phyloP scores from a whole-genome alignment of 2,329 filamentous ascomycete genomes.

The Epicoccum nigrum region DNA sequence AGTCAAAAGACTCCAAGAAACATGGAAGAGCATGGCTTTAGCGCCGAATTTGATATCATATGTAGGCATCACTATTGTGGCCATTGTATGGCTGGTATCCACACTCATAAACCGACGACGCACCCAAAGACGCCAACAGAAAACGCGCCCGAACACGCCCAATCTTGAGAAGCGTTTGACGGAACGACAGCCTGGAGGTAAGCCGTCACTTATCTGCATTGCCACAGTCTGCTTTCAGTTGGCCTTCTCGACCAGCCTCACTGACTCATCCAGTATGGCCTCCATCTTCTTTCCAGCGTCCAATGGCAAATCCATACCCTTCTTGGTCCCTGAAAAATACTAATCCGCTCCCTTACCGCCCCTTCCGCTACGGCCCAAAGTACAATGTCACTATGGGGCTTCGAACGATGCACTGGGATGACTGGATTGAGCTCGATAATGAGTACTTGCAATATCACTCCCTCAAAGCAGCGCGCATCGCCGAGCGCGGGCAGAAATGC shows the following conservation, averaged over 20 bases:
- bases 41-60: background rate
- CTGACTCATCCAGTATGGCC: slow-evolving; percentile 56
- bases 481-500: slow-evolving; percentile 70
- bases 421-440: slow-evolving; percentile 88
- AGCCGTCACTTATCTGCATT: background rate
- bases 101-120: slow-evolving; percentile 37
- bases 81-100: slow-evolving; percentile 4
- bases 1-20: background rate
- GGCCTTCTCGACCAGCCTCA: background rate
- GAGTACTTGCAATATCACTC: slow-evolving; percentile 75
- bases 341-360: slow-evolving; percentile 76
- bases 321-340: slow-evolving; percentile 72
- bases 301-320: slow-evolving; percentile 66
- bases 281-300: slow-evolving; percentile 64
- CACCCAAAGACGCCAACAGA: slow-evolving; percentile 16
- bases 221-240: background rate
- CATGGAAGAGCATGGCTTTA: background rate
- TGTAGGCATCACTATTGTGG: background rate
- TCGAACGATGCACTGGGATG: slow-evolving; percentile 69
- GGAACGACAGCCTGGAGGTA: slow-evolving; percentile 56
- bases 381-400: slow-evolving; percentile 81
- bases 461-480: slow-evolving; percentile 72
- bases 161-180: slow-evolving; percentile 55
- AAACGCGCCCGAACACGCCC: slow-evolving; percentile 41
- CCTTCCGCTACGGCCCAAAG: slow-evolving; percentile 77